Conservation (phyloP, 2,329 filamentous ascomycete genomes). For the Hypoxylon sp. region DNA sequence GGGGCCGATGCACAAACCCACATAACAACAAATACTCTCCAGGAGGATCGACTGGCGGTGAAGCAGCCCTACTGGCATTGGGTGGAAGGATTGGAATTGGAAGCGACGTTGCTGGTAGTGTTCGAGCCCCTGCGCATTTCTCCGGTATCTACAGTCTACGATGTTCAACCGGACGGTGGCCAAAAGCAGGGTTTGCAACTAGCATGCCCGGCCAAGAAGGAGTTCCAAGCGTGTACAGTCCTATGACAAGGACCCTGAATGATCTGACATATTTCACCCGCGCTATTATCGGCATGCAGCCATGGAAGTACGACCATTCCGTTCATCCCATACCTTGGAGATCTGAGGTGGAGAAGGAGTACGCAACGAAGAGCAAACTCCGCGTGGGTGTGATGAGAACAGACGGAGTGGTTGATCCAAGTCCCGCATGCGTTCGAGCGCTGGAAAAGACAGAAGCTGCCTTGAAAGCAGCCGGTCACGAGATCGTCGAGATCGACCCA, state of each 20-base stretch:
- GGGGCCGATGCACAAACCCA: slow-evolving; percentile 86
- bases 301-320: slow-evolving; percentile 89
- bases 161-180: slow-evolving; percentile 92
- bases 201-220: slow-evolving; percentile 96
- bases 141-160: slow-evolving; percentile 89
- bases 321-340: slow-evolving; percentile 90
- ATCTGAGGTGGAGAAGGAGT: slow-evolving; percentile 70
- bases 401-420: slow-evolving; percentile 87
- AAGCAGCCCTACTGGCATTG: slow-evolving; percentile 84
- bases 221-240: slow-evolving; percentile 88
- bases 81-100: slow-evolving; percentile 91
- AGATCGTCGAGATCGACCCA: slow-evolving; percentile 74
- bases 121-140: slow-evolving; percentile 89
- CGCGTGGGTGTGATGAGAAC: slow-evolving; percentile 83
- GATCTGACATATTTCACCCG: slow-evolving; percentile 89
- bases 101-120: slow-evolving; percentile 91
- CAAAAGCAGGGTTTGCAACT: slow-evolving; percentile 84
- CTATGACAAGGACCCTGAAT: slow-evolving; percentile 88
- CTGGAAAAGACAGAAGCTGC: slow-evolving; percentile 79
- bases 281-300: slow-evolving; percentile 82
- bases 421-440: slow-evolving; percentile 85
- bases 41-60: slow-evolving; percentile 90
- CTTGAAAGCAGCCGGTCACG: slow-evolving; percentile 79
- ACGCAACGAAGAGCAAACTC: slow-evolving; percentile 72
- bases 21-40: slow-evolving; percentile 88